phyloP scores from a whole-genome alignment of 2,329 filamentous ascomycete species.

The Capronia epimyces region DNA sequence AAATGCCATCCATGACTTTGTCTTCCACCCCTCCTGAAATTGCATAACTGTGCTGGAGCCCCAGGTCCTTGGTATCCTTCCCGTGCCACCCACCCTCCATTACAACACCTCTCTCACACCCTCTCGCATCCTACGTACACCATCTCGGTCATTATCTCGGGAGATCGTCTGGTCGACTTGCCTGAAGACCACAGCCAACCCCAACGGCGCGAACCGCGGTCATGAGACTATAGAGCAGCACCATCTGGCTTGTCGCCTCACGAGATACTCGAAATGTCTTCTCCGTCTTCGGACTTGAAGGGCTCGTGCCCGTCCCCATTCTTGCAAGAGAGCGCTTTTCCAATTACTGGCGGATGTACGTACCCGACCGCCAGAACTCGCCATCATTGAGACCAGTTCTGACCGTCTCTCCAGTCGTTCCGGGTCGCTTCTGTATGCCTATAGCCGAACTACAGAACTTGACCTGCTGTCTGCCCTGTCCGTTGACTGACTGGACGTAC shows the following conservation, averaged over 20 bases:
- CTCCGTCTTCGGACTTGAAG: slow-evolving; percentile 14
- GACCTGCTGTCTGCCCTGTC: slow-evolving; percentile 84
- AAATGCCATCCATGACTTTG: slow-evolving; percentile 3
- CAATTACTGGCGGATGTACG: slow-evolving; percentile 61
- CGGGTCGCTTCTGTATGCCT: slow-evolving; percentile 57
- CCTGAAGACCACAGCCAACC: neutral
- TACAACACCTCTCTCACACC: slow-evolving; percentile 9
- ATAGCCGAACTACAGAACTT: slow-evolving; percentile 43
- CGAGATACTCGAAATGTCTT: slow-evolving; percentile 13
- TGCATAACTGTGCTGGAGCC: neutral
- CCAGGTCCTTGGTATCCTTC: slow-evolving; percentile 11
- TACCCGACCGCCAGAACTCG: slow-evolving; percentile 23
- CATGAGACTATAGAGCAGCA: slow-evolving; percentile 20
- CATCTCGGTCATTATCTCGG: neutral
- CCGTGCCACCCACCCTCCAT: slow-evolving; percentile 12
- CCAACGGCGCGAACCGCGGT: slow-evolving; percentile 4
- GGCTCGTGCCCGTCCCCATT: slow-evolving; percentile 65
- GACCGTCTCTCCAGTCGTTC: slow-evolving; percentile 46
- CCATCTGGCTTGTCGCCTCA: slow-evolving; percentile 15
- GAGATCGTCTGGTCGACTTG: neutral
- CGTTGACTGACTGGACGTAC: slow-evolving; percentile 71
- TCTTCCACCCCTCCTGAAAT: slow-evolving; percentile 6
- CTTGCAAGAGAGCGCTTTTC: slow-evolving; percentile 58
- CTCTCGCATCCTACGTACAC: neutral
- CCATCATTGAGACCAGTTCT: slow-evolving; percentile 27